Base-by-base conservation (phyloP, 1,284 basidiomycete genomes). In the Malassezia obtusa region DNA sequence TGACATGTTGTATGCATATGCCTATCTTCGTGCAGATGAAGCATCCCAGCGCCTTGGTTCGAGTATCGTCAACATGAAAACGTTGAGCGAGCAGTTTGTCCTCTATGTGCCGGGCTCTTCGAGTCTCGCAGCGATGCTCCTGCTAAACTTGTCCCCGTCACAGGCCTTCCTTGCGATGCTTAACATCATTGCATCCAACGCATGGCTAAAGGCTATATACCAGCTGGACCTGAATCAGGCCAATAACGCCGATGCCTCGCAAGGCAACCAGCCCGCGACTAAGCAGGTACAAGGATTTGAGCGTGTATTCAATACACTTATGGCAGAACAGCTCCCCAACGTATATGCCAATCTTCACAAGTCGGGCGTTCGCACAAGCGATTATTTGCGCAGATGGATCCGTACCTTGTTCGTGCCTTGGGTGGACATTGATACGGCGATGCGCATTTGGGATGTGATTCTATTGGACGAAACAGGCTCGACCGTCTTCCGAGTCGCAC, bases 281-380 rank as follows among this genome's bases (percentile, higher is more conserved):
- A 15, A n/a, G 15, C 30, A 54, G 14, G 38, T 37, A 4, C 49
- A 48, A 8, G 58, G 60, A 9, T 60, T 58, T 14, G 32, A 59
- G 45, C 89, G 89, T 62, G 90, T 92, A 66, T 91, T 92, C 64
- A 89, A 92, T 66, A 91, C 89, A 0, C 76, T 92, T 11, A 78
- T 92, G 24, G 88, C 89, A 22, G 89, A 94, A 71, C 83, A 84
- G 38, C 91, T 95, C 84, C 92, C 92, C 0, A 92, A 78, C 83
- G 87, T 91, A 64, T 71, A 68, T 45, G 68, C 68, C n/a, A 71
- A 71, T 36, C 50, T 71, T 31, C 56, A 69, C 38, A 59, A 61
- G 52, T 45, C 41, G 24, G 60, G 57, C 19, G 60, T 69, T 15
- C 52, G 53, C 9, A 58, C 67, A 3, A 45, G 48, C 28, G 51